Percentiles rank a stretch among this genome's conserved stretches.
Evolutionary conservation across 2,329 filamentous ascomycete genomes (phyloP).

Genomic region (Curvularia lunata): DNA sequence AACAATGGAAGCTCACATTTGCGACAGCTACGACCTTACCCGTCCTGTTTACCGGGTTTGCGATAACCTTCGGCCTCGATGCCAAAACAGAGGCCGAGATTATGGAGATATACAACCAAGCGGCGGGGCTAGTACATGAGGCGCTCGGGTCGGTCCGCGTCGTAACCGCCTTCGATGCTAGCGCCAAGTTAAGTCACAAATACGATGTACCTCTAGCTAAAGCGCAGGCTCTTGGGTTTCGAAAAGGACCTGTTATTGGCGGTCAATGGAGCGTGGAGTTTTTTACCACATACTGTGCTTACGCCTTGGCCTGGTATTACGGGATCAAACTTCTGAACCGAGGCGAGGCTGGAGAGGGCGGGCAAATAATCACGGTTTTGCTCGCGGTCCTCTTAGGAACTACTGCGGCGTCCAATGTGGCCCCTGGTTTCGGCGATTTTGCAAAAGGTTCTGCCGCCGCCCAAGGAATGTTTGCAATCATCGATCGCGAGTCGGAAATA

Average conservation of each 20-base stretch:
- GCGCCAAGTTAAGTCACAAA: not conserved
- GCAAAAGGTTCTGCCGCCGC: slow-evolving; percentile 1
- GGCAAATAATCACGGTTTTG: not conserved
- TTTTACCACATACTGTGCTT: not conserved
- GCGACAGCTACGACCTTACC: not conserved
- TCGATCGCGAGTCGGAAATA: not conserved
- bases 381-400: slow-evolving; percentile 1
- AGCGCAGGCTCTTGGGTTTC: slow-evolving; percentile 1
- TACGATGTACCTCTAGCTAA: not conserved
- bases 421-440: slow-evolving; percentile 1
- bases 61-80: not conserved
- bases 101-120: not conserved
- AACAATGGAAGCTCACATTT: slow-evolving; percentile 2
- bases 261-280: not conserved
- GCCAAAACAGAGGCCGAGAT: not conserved
- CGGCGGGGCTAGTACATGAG: not conserved
- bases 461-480: slow-evolving; percentile 1
- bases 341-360: slow-evolving; percentile 1
- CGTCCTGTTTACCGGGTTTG: not conserved
- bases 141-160: slow-evolving; percentile 3
- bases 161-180: not conserved
- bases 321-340: not conserved
- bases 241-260: not conserved
- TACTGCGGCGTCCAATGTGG: not conserved
- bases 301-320: not conserved